Evolutionary conservation across 192 early-diverging fungal genomes (phyloP), one percentile per base, ranked within the genome.

Genomic region (Umbelopsis ramanniana): DNA sequence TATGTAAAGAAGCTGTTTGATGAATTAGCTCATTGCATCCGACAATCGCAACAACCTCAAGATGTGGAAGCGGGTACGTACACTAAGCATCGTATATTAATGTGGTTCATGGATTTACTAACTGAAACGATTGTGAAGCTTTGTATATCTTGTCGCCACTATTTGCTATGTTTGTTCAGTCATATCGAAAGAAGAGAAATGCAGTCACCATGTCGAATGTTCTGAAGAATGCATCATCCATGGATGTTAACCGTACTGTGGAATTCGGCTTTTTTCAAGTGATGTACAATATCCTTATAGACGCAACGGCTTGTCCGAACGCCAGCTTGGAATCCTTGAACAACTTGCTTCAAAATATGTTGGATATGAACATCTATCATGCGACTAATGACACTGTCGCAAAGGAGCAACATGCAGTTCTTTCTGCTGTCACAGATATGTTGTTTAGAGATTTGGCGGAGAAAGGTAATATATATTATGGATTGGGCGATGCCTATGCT

Each of bases 211-310:
- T 53, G 47, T 69, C 67, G n/a, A 57, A 48, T 48, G 52, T 50
- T 1, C 46, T 74, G 54, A 63, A 29, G 9, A 72, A 12, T 10
- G 46, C 60, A 10, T 29, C 71, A 7, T 46, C 60, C 8, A 45
- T 66, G 24, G 71, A 78, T 45, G n/a, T 33, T 2, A 52, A 52
- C 29, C 46, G 77, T 33, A 70, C 43, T 21, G 72, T 66, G 4
- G 77, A 78, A 46, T 78, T 78, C 46, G 77, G 72, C 2, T 74
- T 78, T 14, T 78, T 74, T 46, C 46, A 66, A 63, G 48, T 67
- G 6, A 40, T 60, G 23, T 35, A 70, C n/a, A 52, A 70, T 6
- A 70, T 78, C 15, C 38, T 60, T 12, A 47, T 43, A 12, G 40
- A 35, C 21, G 48, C 40, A 50, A 12, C 4, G 3, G n/a, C 11